These are phyloP conservation scores for Cladosporium sp. DNA, from an alignment of 2,329 filamentous ascomycete genomes.

Conservation along the genomic window DNA sequence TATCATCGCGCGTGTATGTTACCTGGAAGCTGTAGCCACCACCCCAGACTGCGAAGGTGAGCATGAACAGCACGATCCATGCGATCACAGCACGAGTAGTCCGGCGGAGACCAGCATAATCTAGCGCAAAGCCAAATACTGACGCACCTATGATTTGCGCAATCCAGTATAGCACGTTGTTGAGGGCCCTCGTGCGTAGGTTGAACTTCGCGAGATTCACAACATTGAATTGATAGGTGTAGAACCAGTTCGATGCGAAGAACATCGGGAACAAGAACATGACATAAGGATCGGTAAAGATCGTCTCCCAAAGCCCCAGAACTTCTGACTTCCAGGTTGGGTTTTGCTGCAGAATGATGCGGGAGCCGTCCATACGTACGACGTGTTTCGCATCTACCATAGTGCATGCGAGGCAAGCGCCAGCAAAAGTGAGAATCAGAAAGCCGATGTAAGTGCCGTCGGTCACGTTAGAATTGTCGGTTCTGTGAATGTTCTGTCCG, in stretches of 20 bases:
- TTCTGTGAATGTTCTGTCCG: slow-evolving; percentile 68
- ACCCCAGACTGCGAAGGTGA: slow-evolving; percentile 81
- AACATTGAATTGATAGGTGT: slow-evolving; percentile 75
- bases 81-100: slow-evolving; percentile 67
- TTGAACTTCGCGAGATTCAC: slow-evolving; percentile 73
- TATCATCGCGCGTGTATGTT: slow-evolving; percentile 52
- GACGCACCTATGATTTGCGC: slow-evolving; percentile 77
- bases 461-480: slow-evolving; percentile 54
- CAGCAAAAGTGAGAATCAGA: slow-evolving; percentile 76
- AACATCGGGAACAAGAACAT: slow-evolving; percentile 80
- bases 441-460: slow-evolving; percentile 87
- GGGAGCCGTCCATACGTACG: slow-evolving; percentile 73
- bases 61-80: slow-evolving; percentile 62
- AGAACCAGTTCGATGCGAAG: slow-evolving; percentile 77
- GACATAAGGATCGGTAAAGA: slow-evolving; percentile 71
- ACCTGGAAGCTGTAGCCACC: slow-evolving; percentile 80
- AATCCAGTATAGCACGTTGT: slow-evolving; percentile 72
- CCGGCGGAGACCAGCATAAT: slow-evolving; percentile 60
- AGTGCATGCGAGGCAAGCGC: slow-evolving; percentile 68
- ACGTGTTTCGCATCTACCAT: slow-evolving; percentile 73
- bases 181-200: slow-evolving; percentile 71
- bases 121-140: slow-evolving; percentile 71
- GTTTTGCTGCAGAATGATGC: slow-evolving; percentile 86
- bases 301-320: slow-evolving; percentile 71
- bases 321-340: slow-evolving; percentile 83